Evolutionary conservation across 2,329 filamentous ascomycete species (phyloP), one percentile per base, ranked within the genome.

Genomic region (Xylariaceae sp.): DNA sequence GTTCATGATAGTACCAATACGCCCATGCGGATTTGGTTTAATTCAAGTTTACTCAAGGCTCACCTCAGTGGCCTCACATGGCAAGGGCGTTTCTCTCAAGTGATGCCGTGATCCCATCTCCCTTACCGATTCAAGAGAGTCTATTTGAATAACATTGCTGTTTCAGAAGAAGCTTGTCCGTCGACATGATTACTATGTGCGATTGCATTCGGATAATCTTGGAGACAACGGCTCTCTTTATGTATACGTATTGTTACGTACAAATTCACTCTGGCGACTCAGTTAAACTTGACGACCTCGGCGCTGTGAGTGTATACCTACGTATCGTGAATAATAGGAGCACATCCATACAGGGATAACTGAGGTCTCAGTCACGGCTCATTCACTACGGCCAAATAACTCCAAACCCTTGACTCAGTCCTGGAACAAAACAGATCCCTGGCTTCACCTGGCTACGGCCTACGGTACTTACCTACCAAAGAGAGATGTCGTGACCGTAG

Each of bases 1-100:
- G 51, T 56, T 54, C 21, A 19, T 30, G 30, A 45, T 12, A 49
- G 22, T 49, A 22, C n/a, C n/a, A n/a, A n/a, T 52, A 42, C 16
- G 36, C 49, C 41, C 42, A 51, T 34, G 13, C 13, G 32, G 10
- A 34, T 34, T 10, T 12, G 40, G 19, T 22, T 42, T 42, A 22
- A n/a, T 26, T 43, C 15, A 43, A 16, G 22, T 55, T 49, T 47
- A 21, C 45, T 50, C 44, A 5, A 45, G 32, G 39, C 40, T 53
- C 30, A 30, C 26, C 51, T 56, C 30, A 26, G n/a, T n/a, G n/a
- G n/a, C 29, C 10, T 30, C 29, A 47, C 54, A 59, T 59, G 44
- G 41, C 40, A 30, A 26, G 51, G 57, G 57, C 51, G 54, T 59
- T 51, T 48, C 47, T 42, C 34, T 19, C 29, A 34, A 45, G 47